Percentiles rank a stretch among this genome's conserved stretches.
These are phyloP conservation scores for Persicaria tinctoria DNA, from an alignment of 148 eudicot genomes.

Conservation along the genomic window DNA sequence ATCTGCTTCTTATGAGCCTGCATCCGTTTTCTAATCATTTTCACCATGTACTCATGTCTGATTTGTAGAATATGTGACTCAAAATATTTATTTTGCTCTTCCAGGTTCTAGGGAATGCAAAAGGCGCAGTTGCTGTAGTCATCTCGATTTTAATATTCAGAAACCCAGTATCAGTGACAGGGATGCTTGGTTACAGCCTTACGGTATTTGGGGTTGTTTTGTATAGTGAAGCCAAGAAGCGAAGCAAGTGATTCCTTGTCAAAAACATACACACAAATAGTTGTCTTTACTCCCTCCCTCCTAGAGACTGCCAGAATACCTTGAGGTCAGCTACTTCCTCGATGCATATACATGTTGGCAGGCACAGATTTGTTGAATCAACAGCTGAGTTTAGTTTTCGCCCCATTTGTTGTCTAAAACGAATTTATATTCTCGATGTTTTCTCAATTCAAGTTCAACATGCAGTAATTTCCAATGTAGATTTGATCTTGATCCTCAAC, in stretches of 20 bases:
- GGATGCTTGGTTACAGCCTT: conserved; percentile 41
- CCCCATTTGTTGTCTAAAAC: conserved; percentile 1
- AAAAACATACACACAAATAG: neutral
- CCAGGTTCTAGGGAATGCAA: conserved; percentile 37
- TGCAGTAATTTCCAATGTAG: neutral
- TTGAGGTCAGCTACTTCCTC: neutral
- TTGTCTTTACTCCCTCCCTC: neutral
- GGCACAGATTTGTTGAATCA: conserved; percentile 7
- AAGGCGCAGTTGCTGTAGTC: conserved; percentile 49
- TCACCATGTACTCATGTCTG: neutral
- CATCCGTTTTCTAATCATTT: neutral
- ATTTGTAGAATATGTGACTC: neutral
- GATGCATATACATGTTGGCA: neutral
- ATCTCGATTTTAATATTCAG: conserved; percentile 41
- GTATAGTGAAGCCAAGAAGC: conserved; percentile 41
- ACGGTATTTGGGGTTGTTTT: conserved; percentile 39
- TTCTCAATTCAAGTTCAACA: conserved; percentile 1
- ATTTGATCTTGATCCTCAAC: neutral
- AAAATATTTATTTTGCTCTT: conserved; percentile 1
- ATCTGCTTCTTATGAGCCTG: neutral
- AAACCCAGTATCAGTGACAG: conserved; percentile 40
- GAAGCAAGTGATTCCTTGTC: conserved; percentile 27
- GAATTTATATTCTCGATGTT: neutral
- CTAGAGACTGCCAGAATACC: neutral
- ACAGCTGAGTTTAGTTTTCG: neutral